phyloP scores from a whole-genome alignment of 441 rosid species.

The Manihot esculenta region DNA sequence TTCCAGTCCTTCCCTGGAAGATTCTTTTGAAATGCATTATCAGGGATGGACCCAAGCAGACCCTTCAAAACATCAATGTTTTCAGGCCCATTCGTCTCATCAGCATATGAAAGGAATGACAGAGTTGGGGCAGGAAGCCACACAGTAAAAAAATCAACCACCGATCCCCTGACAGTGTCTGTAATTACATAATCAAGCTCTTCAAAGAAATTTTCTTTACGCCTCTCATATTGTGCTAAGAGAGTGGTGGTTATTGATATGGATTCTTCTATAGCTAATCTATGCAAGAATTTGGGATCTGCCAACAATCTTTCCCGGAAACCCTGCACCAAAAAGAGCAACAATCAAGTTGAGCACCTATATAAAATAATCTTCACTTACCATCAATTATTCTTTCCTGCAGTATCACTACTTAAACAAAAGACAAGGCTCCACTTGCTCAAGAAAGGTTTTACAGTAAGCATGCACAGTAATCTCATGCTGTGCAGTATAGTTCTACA shows the following conservation, averaged over 20 bases:
- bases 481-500: neutral
- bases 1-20: constrained; percentile 83
- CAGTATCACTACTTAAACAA: neutral
- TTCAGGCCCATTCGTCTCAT: constrained; percentile 50
- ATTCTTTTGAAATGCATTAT: constrained; percentile 89
- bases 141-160: constrained; percentile 87
- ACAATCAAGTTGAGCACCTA: constrained; percentile 24
- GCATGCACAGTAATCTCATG: neutral
- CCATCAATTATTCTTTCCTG: constrained; percentile 12
- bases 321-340: constrained; percentile 57
- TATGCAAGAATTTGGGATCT: constrained; percentile 89
- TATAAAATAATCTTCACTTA: constrained; percentile 7
- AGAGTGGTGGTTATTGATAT: constrained; percentile 91
- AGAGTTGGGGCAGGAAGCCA: constrained; percentile 98
- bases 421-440: neutral
- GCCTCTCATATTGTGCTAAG: constrained; percentile 83
- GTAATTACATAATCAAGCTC: constrained; percentile 91
- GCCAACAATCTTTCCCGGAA: constrained; percentile 93
- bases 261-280: constrained; percentile 91
- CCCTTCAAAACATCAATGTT: constrained; percentile 62
- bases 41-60: constrained; percentile 86
- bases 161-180: constrained; percentile 72
- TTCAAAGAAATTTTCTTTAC: constrained; percentile 82
- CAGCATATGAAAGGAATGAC: constrained; percentile 72
- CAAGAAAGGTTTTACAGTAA: constrained; percentile 3